Evolutionary conservation across 1,284 basidiomycete species (phyloP).

Genomic region (Ustilago cynodontis): DNA sequence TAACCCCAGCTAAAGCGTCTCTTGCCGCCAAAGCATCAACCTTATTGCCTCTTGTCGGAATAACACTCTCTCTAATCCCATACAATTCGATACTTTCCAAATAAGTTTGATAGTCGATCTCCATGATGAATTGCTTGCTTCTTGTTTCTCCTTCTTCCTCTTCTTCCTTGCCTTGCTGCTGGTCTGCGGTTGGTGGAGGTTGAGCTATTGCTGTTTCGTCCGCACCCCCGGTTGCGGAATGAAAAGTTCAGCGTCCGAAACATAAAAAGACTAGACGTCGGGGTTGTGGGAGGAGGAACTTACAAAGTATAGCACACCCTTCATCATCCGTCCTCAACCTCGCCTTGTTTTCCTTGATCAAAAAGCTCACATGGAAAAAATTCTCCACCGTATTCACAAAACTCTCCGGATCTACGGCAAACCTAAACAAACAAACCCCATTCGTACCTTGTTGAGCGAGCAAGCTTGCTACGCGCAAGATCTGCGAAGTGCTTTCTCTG

Average conservation of each 20-base stretch:
- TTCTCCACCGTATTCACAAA: constrained; percentile 94
- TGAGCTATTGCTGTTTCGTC: constrained; percentile 4
- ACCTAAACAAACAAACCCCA: constrained; percentile 81
- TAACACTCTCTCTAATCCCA: constrained; percentile 76
- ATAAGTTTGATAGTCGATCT: constrained; percentile 87
- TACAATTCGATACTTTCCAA: constrained; percentile 83
- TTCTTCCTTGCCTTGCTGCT: not conserved
- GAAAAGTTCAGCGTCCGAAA: too few relatives aligned
- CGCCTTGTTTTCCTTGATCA: constrained; percentile 85
- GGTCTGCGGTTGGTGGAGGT: not conserved
- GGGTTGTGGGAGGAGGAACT: constrained; percentile 56
- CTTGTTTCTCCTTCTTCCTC: constrained; percentile 73
- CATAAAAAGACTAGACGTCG: too few relatives aligned
- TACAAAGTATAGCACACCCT: constrained; percentile 82
- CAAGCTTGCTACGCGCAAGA: constrained; percentile 70
- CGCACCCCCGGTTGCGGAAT: too few relatives aligned
- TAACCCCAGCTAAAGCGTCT: constrained; percentile 1
- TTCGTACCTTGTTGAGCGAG: constrained; percentile 68
- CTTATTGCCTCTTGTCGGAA: constrained; percentile 66
- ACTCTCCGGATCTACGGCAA: constrained; percentile 86
- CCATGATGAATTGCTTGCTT: constrained; percentile 85
- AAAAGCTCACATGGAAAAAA: constrained; percentile 89
- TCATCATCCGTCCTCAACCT: constrained; percentile 73
- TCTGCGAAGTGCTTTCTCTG: constrained; percentile 60
- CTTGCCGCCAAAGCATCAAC: constrained; percentile 25